phyloP scores from a whole-genome alignment of 2,329 filamentous ascomycete genomes.

The Tolypocladium endophyticum region DNA sequence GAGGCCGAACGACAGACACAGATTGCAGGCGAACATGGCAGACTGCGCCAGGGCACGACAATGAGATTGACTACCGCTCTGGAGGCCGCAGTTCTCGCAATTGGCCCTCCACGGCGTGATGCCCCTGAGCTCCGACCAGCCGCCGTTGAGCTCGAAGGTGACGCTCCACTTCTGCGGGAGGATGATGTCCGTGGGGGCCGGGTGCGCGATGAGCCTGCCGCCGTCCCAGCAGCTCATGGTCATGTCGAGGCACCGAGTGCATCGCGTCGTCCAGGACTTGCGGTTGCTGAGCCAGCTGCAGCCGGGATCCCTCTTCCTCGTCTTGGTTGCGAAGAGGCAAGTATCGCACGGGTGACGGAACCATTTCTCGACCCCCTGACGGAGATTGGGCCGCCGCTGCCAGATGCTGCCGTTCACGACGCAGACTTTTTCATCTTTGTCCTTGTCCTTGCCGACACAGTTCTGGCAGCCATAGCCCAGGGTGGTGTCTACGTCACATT shows the following conservation, averaged over 20 bases:
- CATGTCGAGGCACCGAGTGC: slow-evolving; percentile 9
- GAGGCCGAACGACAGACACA: slow-evolving; percentile 19
- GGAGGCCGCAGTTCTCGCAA: slow-evolving; percentile 7
- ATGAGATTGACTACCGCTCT: slow-evolving; percentile 4
- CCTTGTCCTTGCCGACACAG: slow-evolving; percentile 5
- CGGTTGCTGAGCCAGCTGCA: slow-evolving; percentile 14
- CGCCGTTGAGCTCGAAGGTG: slow-evolving; percentile 3
- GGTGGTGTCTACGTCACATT: slow-evolving; percentile 13
- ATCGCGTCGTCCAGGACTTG: slow-evolving; percentile 9
- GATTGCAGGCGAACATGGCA: slow-evolving; percentile 10
- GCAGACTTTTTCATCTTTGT: background rate
- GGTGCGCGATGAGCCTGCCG: slow-evolving; percentile 6
- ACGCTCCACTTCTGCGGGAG: slow-evolving; percentile 8
- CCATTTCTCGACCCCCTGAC: slow-evolving; percentile 9
- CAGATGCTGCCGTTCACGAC: slow-evolving; percentile 2
- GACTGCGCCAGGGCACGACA: slow-evolving; percentile 8
- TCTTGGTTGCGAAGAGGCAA: slow-evolving; percentile 6
- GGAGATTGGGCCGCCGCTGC: slow-evolving; percentile 7
- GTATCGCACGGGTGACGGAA: slow-evolving; percentile 13
- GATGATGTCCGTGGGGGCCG: background rate
- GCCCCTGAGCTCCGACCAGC: slow-evolving; percentile 8
- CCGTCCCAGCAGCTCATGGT: slow-evolving; percentile 10
- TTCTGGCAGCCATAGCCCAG: slow-evolving; percentile 8
- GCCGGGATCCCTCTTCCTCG: background rate
- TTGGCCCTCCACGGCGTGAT: slow-evolving; percentile 6